Evolutionary conservation across 2,329 filamentous ascomycete species (phyloP).

Genomic region (Aspergillus tanneri): DNA sequence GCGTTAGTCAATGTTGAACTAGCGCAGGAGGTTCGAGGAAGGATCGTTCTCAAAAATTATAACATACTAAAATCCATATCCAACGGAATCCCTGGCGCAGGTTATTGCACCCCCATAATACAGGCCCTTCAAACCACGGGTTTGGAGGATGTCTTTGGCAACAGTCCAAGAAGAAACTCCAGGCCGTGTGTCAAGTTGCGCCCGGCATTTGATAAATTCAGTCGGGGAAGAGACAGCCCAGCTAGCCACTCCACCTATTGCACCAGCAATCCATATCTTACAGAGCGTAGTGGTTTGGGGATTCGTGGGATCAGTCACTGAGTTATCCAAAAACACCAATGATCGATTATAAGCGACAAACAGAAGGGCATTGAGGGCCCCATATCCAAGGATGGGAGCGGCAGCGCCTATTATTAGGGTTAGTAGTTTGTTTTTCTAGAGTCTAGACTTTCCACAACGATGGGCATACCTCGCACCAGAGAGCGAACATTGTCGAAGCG

Average conservation of each 20-base stretch:
- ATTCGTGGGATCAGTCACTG: constrained; percentile 45
- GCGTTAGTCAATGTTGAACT: constrained; percentile 12
- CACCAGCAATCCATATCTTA: constrained; percentile 76
- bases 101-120: constrained; percentile 82
- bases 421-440: constrained; percentile 4
- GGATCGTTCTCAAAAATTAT: constrained; percentile 9
- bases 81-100: constrained; percentile 77
- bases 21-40: no score
- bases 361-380: constrained; percentile 83
- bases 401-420: constrained; percentile 61
- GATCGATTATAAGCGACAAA: constrained; percentile 89
- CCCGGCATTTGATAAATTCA: constrained; percentile 85
- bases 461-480: constrained; percentile 40
- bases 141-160: constrained; percentile 59
- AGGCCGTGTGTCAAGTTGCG: constrained; percentile 61
- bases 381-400: constrained; percentile 84
- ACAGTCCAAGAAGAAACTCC: constrained; percentile 63
- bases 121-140: constrained; percentile 65
- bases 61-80: constrained; percentile 87
- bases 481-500: constrained; percentile 37
- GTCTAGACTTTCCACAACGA: not conserved
- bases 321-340: constrained; percentile 58
- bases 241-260: constrained; percentile 76
- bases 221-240: constrained; percentile 86
- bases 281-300: constrained; percentile 53